Conservation (phyloP, 2,329 filamentous ascomycete species). For the Arthroderma sp. region DNA sequence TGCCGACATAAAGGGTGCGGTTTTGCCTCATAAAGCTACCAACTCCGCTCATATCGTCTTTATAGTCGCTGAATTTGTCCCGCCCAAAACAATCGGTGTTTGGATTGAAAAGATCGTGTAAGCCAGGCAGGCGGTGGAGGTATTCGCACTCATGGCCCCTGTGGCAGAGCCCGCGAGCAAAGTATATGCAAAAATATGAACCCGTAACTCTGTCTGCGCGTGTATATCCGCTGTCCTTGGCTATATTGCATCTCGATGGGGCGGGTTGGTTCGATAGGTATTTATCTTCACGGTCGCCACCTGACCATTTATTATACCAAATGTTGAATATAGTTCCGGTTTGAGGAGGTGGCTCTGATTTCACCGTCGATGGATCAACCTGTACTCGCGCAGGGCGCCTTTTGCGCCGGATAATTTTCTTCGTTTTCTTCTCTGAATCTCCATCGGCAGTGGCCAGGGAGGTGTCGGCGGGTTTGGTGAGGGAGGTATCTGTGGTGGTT, state of each 20-base stretch:
- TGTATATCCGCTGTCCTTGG: constrained; percentile 65
- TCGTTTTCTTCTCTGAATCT: constrained; percentile 49
- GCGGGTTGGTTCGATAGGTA: constrained; percentile 73
- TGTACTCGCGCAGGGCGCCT: constrained; percentile 79
- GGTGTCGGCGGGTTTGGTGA: constrained; percentile 10
- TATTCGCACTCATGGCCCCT: constrained; percentile 91
- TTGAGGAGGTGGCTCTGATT: constrained; percentile 73
- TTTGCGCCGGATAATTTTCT: constrained; percentile 87
- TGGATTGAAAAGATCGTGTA: constrained; percentile 82
- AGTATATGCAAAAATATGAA: constrained; percentile 85
- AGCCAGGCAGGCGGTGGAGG: constrained; percentile 71
- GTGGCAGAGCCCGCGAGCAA: constrained; percentile 67
- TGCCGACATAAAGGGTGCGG: constrained; percentile 79
- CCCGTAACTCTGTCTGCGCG: constrained; percentile 63
- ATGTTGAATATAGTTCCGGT: constrained; percentile 96
- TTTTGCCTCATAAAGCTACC: constrained; percentile 91
- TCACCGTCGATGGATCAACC: constrained; percentile 72
- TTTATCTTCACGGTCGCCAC: constrained; percentile 86
- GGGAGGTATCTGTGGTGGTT: constrained; percentile 11
- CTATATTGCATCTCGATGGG: constrained; percentile 74
- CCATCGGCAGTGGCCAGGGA: constrained; percentile 19
- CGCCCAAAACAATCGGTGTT: constrained; percentile 93
- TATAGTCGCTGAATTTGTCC: constrained; percentile 84
- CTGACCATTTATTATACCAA: constrained; percentile 98
- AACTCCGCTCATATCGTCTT: constrained; percentile 96